Conservation (phyloP, 2,329 filamentous ascomycete species). For the Microsporum canis region DNA sequence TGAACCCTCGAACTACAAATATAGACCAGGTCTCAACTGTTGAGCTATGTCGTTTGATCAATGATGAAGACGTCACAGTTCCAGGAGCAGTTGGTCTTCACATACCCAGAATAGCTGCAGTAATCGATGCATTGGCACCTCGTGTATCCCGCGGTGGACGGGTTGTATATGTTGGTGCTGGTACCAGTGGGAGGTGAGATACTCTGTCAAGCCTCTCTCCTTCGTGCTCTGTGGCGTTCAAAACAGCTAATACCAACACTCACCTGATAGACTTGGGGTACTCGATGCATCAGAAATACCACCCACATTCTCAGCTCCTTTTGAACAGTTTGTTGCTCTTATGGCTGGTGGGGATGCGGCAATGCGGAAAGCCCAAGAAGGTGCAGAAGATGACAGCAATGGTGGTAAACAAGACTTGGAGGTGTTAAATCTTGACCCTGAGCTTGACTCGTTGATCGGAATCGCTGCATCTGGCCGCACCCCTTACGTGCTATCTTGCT, state of each 20-base stretch:
- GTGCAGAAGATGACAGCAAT: slow-evolving; percentile 30
- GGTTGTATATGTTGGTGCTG: slow-evolving; percentile 33
- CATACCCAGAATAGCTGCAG: slow-evolving; percentile 24
- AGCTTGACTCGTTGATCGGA: slow-evolving; percentile 31
- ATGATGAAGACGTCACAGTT: slow-evolving; percentile 27
- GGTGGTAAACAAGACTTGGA: slow-evolving; percentile 24
- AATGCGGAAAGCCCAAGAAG: slow-evolving; percentile 32
- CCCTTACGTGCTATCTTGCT: slow-evolving; percentile 32
- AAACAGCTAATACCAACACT: neutral
- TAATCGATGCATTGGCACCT: slow-evolving; percentile 25
- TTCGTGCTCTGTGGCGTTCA: neutral
- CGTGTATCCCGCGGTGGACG: slow-evolving; percentile 27
- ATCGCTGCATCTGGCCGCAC: slow-evolving; percentile 37
- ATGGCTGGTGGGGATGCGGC: slow-evolving; percentile 35
- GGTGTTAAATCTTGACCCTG: slow-evolving; percentile 20
- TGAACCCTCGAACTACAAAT: slow-evolving; percentile 25
- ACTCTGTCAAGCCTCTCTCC: neutral
- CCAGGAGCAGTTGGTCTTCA: slow-evolving; percentile 23
- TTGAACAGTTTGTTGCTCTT: slow-evolving; percentile 31
- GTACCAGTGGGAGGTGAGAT: slow-evolving; percentile 34
- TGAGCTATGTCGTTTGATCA: slow-evolving; percentile 32
- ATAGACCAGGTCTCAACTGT: slow-evolving; percentile 30
- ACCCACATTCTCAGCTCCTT: slow-evolving; percentile 32
- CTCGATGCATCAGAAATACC: slow-evolving; percentile 36
- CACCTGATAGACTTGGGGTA: slow-evolving; percentile 27